Base-by-base conservation (phyloP, 2,329 filamentous ascomycete species). In the Diaporthe vaccinii region DNA sequence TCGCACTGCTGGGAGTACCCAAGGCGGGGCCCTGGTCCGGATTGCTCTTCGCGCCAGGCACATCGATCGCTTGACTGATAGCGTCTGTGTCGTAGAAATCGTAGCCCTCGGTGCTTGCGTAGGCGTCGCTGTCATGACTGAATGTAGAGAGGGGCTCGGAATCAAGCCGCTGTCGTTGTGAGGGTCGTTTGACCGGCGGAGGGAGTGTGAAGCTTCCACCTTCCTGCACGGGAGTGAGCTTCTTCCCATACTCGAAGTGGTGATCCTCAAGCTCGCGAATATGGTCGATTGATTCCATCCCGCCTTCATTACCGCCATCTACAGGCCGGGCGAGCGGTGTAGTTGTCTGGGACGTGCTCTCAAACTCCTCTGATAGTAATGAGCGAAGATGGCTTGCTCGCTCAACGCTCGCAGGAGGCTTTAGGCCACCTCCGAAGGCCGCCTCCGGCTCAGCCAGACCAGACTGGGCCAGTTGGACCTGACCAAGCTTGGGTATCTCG, bases 31-130 rank as follows among this genome's bases (percentile, higher is more conserved):
- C 84, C 17, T 76, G 76, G n/a, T 81, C 84, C 71, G 83, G 84
- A 73, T 83, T 84, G 77, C 83, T 85, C 72, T 82, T 84, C 8
- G 86, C 80, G 12, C 81, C 78, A 12, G 87, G 89, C 68, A 91
- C 87, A 76, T 91, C 89, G 62, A 91, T 88, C 9, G 88, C 89
- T 59, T 84, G 84, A 67, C 84, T 83, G 73, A 89, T 81, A 39
- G 85, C 87, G n/a, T 91, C 90, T 39, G 90, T 84, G 78, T 91
- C 91, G 79, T 92, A 92, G 79, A 93, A 93, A 80, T 93, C 91
- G 78, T 93, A 92, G 0, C 91, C 91, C 77, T 92, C 91, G 1
- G 88, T 90, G 79, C 85, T 88, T n/a, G 83, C 78, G 31, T 88
- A 86, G 8, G 87, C 86, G 58, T 85, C 86, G 78, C 87, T 90